Evolutionary conservation across 495 filamentous ascomycete genomes (phyloP).

Genomic region (Tuber umbilicatum): DNA sequence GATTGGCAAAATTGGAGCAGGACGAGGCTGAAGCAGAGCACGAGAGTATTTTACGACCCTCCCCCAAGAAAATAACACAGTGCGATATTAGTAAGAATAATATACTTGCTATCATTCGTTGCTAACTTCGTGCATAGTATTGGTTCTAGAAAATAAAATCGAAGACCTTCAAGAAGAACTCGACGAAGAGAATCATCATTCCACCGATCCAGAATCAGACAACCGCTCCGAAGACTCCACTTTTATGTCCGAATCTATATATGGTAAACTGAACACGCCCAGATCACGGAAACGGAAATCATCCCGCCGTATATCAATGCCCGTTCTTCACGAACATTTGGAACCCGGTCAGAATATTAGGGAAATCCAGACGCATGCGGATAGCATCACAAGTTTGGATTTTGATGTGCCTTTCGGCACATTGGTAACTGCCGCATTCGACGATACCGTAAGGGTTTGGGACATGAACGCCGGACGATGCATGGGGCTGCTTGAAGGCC

Average conservation of each 20-base stretch:
- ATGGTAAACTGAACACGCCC: constrained; percentile 74
- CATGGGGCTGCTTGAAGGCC: constrained; percentile 82
- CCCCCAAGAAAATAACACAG: constrained; percentile 6
- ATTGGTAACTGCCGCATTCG: constrained; percentile 87
- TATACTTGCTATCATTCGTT: constrained; percentile 13
- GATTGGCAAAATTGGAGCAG: constrained; percentile 81
- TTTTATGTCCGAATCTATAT: constrained; percentile 98
- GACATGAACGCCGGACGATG: constrained; percentile 89
- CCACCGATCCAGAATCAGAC: constrained; percentile 49
- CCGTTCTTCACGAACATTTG: constrained; percentile 92
- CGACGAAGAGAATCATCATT: constrained; percentile 50
- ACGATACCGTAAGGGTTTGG: constrained; percentile 97
- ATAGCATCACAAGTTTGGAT: constrained; percentile 83
- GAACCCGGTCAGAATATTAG: constrained; percentile 82
- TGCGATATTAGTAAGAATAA: constrained; percentile 7
- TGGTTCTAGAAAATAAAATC: constrained; percentile 75
- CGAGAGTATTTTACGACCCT: constrained; percentile 53
- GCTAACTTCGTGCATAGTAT: constrained; percentile 51
- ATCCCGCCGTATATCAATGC: constrained; percentile 71
- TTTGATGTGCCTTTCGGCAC: constrained; percentile 95
- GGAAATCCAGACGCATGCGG: constrained; percentile 79
- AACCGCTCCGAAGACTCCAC: constrained; percentile 46
- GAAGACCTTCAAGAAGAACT: constrained; percentile 69
- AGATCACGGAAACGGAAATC: constrained; percentile 60
- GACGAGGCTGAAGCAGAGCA: constrained; percentile 87